A percentile compares a stretch with the other conserved stretches of the same genome.
These are phyloP conservation scores for Vitis amurensis DNA, from an alignment of 164 flowering plant species.

Conservation along the genomic window DNA sequence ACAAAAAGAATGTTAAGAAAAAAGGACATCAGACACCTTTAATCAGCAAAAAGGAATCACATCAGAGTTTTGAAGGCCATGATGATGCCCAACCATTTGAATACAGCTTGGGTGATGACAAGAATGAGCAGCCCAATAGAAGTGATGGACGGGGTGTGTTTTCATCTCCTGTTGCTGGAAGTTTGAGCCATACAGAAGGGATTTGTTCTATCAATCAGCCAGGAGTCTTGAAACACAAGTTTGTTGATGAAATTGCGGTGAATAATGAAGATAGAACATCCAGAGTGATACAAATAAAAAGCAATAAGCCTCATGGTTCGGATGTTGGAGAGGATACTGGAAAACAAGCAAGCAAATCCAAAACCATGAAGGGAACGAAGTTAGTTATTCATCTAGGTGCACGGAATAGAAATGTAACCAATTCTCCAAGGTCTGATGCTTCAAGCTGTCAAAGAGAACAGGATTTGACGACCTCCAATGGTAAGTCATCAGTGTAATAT, in stretches of 20 bases:
- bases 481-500: constrained; percentile 34
- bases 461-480: constrained; percentile 50
- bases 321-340: constrained; percentile 44
- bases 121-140: constrained; percentile 35
- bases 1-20: constrained; percentile 59
- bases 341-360: constrained; percentile 45
- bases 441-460: constrained; percentile 71
- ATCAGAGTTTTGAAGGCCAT: constrained; percentile 35
- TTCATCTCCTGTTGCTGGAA: constrained; percentile 43
- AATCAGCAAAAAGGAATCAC: constrained; percentile 27
- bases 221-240: constrained; percentile 48
- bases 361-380: constrained; percentile 66
- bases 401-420: constrained; percentile 54
- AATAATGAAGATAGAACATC: constrained; percentile 40
- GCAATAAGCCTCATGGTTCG: constrained; percentile 35
- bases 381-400: constrained; percentile 81
- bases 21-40: constrained; percentile 40
- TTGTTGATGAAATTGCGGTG: constrained; percentile 45
- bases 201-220: constrained; percentile 51
- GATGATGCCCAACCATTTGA: constrained; percentile 37
- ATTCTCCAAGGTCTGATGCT: constrained; percentile 65
- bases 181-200: constrained; percentile 36
- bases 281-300: constrained; percentile 44
- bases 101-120: constrained; percentile 36
- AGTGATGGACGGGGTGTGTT: constrained; percentile 31